Percentiles rank a stretch among this genome's conserved stretches.
Evolutionary conservation across 495 filamentous ascomycete genomes (phyloP).

Genomic region (Evansstolkia leycettana): DNA sequence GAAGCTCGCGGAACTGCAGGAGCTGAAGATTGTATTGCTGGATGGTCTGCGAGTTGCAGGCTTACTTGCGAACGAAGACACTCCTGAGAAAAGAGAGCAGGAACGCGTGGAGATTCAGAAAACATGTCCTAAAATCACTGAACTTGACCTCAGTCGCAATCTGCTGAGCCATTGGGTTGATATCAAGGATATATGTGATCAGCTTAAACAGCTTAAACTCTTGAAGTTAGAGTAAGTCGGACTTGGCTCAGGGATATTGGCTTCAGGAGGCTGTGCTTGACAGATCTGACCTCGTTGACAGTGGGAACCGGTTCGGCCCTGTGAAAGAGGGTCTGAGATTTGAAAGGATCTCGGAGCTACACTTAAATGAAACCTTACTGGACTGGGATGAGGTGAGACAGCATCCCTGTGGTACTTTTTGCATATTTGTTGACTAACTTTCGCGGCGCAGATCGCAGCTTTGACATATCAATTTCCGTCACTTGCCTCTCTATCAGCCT

Average conservation of each 20-base stretch:
- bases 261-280: not conserved
- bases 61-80: conserved; percentile 23
- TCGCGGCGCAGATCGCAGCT: conserved; percentile 20
- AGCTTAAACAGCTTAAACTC: conserved; percentile 46
- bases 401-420: conserved; percentile 9
- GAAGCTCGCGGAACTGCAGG: conserved; percentile 62
- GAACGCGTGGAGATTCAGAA: conserved; percentile 17
- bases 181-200: conserved; percentile 55
- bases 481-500: conserved; percentile 45
- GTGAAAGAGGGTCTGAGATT: conserved; percentile 35
- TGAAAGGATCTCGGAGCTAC: conserved; percentile 49
- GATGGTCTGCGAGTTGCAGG: conserved; percentile 56
- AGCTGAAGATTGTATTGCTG: conserved; percentile 69
- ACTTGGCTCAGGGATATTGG: no score
- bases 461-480: conserved; percentile 41
- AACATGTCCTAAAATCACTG: conserved; percentile 50
- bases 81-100: conserved; percentile 11
- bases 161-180: conserved; percentile 55
- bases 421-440: not conserved
- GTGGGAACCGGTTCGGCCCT: conserved; percentile 63
- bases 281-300: conserved; percentile 26
- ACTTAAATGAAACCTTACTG: conserved; percentile 60
- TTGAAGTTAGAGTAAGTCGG: conserved; percentile 58
- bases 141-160: conserved; percentile 82
- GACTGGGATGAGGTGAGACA: conserved; percentile 60